Conservation (phyloP, 345 rosid genomes). For the Lumnitzera racemosa region DNA sequence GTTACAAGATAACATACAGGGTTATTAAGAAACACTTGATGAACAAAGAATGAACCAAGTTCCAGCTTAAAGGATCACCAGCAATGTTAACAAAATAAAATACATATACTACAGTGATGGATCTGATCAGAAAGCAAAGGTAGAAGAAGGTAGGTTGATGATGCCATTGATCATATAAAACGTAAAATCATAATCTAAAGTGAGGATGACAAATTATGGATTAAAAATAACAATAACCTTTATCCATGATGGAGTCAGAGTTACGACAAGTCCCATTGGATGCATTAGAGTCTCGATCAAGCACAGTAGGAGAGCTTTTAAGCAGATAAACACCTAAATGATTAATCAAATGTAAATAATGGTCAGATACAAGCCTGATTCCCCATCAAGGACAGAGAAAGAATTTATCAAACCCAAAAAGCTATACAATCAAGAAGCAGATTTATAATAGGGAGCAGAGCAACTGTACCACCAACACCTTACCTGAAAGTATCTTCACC, state of each 20-base stretch:
- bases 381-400: too few relatives aligned
- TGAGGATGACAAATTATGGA: background rate
- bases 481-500: slow-evolving; percentile 83
- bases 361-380: slow-evolving; percentile 8
- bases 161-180: too few relatives aligned
- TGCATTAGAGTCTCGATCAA: slow-evolving; percentile 18
- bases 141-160: too few relatives aligned
- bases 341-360: slow-evolving; percentile 12
- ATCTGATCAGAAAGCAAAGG: too few relatives aligned
- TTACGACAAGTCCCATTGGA: slow-evolving; percentile 25
- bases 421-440: background rate
- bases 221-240: slow-evolving; percentile 43
- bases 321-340: slow-evolving; percentile 41
- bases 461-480: background rate
- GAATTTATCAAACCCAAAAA: slow-evolving; percentile 3
- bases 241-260: slow-evolving; percentile 30
- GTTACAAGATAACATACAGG: too few relatives aligned
- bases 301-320: slow-evolving; percentile 22
- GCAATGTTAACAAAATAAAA: too few relatives aligned
- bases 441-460: background rate
- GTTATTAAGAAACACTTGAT: too few relatives aligned
- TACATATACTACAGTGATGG: too few relatives aligned
- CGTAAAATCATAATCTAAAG: background rate
- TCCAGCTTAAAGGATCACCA: too few relatives aligned
- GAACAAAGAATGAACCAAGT: too few relatives aligned